Evolutionary conservation across 2,329 filamentous ascomycete species (phyloP).

Genomic region (Aspergillus sojae): DNA sequence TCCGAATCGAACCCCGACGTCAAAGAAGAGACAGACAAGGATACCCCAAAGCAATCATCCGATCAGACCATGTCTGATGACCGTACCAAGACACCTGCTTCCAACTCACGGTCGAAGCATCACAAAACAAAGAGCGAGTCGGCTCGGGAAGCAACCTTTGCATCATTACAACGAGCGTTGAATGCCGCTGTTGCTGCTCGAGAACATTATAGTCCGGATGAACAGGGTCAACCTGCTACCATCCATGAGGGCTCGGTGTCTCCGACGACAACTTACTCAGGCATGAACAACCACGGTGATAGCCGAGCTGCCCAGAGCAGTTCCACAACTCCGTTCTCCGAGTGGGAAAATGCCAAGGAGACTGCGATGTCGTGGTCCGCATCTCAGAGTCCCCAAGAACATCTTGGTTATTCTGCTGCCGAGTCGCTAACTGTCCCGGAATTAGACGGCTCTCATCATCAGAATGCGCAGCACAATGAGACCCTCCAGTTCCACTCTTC

Average conservation of each 20-base stretch:
- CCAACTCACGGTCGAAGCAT: slow-evolving; percentile 33
- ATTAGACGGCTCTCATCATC: slow-evolving; percentile 19
- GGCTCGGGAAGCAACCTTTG: slow-evolving; percentile 45
- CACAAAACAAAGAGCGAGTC: slow-evolving; percentile 42
- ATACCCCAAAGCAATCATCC: slow-evolving; percentile 33
- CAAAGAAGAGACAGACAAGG: slow-evolving; percentile 28
- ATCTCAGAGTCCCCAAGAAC: slow-evolving; percentile 28
- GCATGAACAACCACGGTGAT: slow-evolving; percentile 18
- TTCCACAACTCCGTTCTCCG: slow-evolving; percentile 27
- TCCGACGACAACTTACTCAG: slow-evolving; percentile 29
- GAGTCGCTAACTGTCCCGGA: slow-evolving; percentile 25
- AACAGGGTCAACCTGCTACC: slow-evolving; percentile 22
- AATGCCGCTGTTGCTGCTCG: slow-evolving; percentile 45
- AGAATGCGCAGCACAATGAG: slow-evolving; percentile 2
- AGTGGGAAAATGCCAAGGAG: slow-evolving; percentile 33
- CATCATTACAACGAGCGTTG: slow-evolving; percentile 48
- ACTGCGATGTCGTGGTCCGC: slow-evolving; percentile 33
- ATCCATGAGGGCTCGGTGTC: slow-evolving; percentile 34
- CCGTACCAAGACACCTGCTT: slow-evolving; percentile 23
- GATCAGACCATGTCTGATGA: slow-evolving; percentile 23
- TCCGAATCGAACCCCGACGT: slow-evolving; percentile 27
- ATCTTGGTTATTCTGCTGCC: slow-evolving; percentile 25
- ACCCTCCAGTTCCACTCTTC: slow-evolving; percentile 15
- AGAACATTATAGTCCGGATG: slow-evolving; percentile 31
- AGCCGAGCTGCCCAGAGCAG: slow-evolving; percentile 11